phyloP scores from a whole-genome alignment of 352 stramenopile species.

The Blastocystis hominis region DNA sequence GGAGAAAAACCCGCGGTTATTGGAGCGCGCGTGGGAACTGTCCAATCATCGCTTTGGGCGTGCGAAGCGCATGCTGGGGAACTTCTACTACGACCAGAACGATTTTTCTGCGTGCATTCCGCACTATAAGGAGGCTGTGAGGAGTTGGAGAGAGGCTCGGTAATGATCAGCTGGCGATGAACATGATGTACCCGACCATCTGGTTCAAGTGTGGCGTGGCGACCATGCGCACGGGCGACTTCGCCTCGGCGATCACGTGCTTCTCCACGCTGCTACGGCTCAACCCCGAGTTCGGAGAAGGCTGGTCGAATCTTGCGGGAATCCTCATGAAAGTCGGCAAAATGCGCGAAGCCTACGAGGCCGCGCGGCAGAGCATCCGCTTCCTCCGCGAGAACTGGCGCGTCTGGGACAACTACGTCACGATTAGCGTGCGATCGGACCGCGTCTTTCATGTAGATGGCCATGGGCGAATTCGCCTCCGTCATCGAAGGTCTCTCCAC shows the following conservation, averaged over 20 bases:
- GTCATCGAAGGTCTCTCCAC: conserved; percentile 43
- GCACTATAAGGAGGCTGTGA: conserved; percentile 33
- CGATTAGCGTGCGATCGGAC: conserved; percentile 19
- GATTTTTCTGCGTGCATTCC: conserved; percentile 34
- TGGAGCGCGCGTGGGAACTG: conserved; percentile 54
- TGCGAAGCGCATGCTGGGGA: conserved; percentile 45
- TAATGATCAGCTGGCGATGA: neutral
- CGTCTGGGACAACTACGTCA: conserved; percentile 59
- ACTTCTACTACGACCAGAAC: conserved; percentile 52
- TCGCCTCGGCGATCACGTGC: conserved; percentile 32
- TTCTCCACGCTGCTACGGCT: conserved; percentile 38
- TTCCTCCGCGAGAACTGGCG: conserved; percentile 58
- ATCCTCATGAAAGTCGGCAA: conserved; percentile 53
- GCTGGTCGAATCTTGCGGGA: conserved; percentile 57
- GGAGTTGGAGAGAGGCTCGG: neutral
- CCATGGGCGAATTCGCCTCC: neutral
- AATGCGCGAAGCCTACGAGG: conserved; percentile 54
- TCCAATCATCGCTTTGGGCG: conserved; percentile 55
- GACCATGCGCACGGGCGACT: conserved; percentile 52
- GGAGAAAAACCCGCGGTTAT: conserved; percentile 47
- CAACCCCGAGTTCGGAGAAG: conserved; percentile 53
- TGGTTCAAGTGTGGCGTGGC: conserved; percentile 55
- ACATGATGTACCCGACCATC: conserved; percentile 52
- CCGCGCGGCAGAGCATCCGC: conserved; percentile 40
- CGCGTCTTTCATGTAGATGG: conserved; percentile 7